Percentiles rank a stretch among this genome's conserved stretches.
phyloP scores from a whole-genome alignment of 306 rosid species.

The Spatholobus suberectus region DNA sequence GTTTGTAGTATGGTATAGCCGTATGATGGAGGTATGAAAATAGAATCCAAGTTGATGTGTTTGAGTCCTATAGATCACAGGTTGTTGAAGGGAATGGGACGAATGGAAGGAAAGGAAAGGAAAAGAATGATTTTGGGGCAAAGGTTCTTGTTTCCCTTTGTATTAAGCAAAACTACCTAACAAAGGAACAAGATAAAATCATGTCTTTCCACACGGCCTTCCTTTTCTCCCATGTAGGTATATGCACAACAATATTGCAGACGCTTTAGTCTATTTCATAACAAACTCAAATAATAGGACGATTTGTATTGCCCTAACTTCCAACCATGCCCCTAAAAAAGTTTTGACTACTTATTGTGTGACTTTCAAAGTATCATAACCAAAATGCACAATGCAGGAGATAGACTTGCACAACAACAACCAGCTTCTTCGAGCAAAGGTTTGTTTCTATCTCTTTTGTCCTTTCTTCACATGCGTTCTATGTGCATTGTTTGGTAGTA shows the following conservation, averaged over 20 bases:
- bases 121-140: neutral
- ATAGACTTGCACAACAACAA: constrained; percentile 85
- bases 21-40: neutral
- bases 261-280: neutral
- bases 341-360: neutral
- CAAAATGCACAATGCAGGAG: constrained; percentile 63
- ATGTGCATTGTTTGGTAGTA: neutral
- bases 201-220: neutral
- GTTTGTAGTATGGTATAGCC: neutral
- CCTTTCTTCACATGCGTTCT: neutral
- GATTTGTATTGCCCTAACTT: neutral
- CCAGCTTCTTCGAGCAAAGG: constrained; percentile 92
- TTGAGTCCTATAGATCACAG: neutral
- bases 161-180: neutral
- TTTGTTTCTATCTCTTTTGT: constrained; percentile 19
- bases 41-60: neutral
- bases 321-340: neutral
- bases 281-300: neutral
- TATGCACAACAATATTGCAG: too few relatives aligned
- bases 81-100: neutral
- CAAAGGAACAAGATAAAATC: neutral
- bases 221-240: neutral
- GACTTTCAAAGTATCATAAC: constrained; percentile 2
- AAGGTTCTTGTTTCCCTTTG: neutral
- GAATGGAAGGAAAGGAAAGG: neutral